phyloP scores from a whole-genome alignment of 2,329 filamentous ascomycete genomes.

The Colletotrichum tofieldiae region DNA sequence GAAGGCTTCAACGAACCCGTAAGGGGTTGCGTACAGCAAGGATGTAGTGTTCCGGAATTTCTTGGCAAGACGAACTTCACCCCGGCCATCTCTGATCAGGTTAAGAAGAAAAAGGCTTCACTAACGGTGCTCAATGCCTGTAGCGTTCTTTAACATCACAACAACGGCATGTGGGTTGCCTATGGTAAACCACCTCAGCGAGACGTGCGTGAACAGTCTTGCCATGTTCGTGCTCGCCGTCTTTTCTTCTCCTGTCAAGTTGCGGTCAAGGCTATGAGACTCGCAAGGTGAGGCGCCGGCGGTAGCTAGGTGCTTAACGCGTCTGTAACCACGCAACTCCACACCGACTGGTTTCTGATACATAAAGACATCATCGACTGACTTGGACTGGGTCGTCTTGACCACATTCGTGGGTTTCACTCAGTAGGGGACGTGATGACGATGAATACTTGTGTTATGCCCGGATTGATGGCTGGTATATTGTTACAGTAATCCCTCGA shows the following conservation, averaged over 20 bases:
- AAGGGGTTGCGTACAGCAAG: conserved; percentile 7
- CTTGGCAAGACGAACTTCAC: conserved; percentile 4
- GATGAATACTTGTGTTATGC: too few relatives aligned
- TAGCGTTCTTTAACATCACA: conserved; percentile 32
- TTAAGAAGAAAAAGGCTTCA: not conserved
- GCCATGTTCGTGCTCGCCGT: conserved; percentile 18
- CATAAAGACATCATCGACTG: not conserved
- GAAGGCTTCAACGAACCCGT: conserved; percentile 24
- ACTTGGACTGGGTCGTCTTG: not conserved
- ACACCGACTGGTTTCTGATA: too few relatives aligned
- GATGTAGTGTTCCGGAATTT: conserved; percentile 16
- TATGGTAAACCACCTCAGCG: conserved; percentile 16
- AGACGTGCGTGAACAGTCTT: conserved; percentile 22
- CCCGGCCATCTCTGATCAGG: not conserved
- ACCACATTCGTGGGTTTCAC: conserved; percentile 12
- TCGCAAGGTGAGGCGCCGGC: conserved; percentile 19
- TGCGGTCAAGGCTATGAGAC: conserved; percentile 8
- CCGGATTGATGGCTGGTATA: not conserved
- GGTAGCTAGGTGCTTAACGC: conserved; percentile 9
- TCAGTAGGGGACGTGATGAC: conserved; percentile 7
- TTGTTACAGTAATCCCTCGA: conserved; percentile 45
- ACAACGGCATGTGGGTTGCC: conserved; percentile 24
- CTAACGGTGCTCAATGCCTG: not conserved
- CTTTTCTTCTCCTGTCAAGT: conserved; percentile 24
- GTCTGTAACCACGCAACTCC: conserved; percentile 2